A percentile compares a stretch with the other conserved stretches of the same genome.
phyloP scores from a whole-genome alignment of 192 early-diverging fungal species.

The Ambispora gerdemannii region DNA sequence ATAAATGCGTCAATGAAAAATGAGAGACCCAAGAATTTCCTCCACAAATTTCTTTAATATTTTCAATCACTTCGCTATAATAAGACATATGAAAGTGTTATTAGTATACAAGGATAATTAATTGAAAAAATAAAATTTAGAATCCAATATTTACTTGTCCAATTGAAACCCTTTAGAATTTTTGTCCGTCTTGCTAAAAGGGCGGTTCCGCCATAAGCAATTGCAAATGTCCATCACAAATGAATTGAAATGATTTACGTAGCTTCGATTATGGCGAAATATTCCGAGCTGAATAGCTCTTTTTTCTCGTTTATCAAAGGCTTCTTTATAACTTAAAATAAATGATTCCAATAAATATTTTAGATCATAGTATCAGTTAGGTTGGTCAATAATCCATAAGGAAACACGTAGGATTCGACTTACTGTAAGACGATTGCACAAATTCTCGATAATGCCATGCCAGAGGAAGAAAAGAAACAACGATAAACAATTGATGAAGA shows the following conservation, averaged over 20 bases:
- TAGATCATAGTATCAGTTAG: neutral
- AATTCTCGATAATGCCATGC: slow-evolving; percentile 47
- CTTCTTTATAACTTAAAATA: slow-evolving; percentile 42
- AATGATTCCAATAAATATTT: too few relatives aligned
- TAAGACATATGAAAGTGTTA: neutral
- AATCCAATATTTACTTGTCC: slow-evolving; percentile 35
- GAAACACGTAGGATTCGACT: neutral
- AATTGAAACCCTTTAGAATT: slow-evolving; percentile 41
- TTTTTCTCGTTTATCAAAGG: slow-evolving; percentile 43
- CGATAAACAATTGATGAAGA: slow-evolving; percentile 42
- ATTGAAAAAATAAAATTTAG: neutral
- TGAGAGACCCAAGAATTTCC: neutral
- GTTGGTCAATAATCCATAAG: neutral
- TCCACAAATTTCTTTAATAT: neutral
- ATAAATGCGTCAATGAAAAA: slow-evolving; percentile 15
- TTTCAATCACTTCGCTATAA: slow-evolving; percentile 7
- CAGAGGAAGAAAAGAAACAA: slow-evolving; percentile 42
- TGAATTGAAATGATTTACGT: slow-evolving; percentile 51
- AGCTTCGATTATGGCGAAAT: slow-evolving; percentile 36
- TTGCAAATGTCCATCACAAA: slow-evolving; percentile 55
- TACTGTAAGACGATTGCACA: slow-evolving; percentile 47
- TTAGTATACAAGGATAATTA: neutral
- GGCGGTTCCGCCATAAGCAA: slow-evolving; percentile 45
- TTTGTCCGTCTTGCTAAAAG: slow-evolving; percentile 41
- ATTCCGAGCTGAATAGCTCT: slow-evolving; percentile 26